Evolutionary conservation across 306 rosid species (phyloP).

Genomic region (Cicer chorassanicum): DNA sequence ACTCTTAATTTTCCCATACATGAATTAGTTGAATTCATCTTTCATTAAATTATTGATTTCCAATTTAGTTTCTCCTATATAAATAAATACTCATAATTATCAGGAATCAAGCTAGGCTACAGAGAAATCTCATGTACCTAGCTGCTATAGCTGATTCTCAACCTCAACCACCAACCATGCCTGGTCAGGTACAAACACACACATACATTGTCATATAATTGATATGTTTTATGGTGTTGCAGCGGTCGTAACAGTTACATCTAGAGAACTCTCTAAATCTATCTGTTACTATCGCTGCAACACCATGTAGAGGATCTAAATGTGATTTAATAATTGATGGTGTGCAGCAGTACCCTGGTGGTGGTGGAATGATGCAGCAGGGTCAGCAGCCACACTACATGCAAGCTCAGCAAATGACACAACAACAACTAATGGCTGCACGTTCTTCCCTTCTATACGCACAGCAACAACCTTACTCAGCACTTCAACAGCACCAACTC

Average conservation of each 20-base stretch:
- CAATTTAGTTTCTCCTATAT: too few species aligned
- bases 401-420: constrained; percentile 91
- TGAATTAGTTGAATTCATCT: background rate
- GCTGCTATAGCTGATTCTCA: constrained; percentile 99
- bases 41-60: constrained; percentile 17
- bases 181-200: constrained; percentile 70
- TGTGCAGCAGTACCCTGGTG: constrained; percentile 64
- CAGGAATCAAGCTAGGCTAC: constrained; percentile 98
- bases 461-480: constrained; percentile 72
- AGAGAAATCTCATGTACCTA: constrained; percentile 94
- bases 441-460: constrained; percentile 85
- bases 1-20: background rate
- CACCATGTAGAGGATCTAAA: background rate
- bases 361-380: constrained; percentile 78
- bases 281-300: too few species aligned
- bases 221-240: too few species aligned
- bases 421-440: constrained; percentile 85
- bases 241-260: too few species aligned
- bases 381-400: constrained; percentile 61
- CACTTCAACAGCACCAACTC: constrained; percentile 73
- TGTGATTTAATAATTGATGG: background rate
- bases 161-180: constrained; percentile 88
- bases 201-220: background rate
- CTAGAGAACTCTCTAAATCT: too few species aligned
- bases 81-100: background rate